Conservation (phyloP, 305 asterid genomes). For the Plantago coronopus region DNA sequence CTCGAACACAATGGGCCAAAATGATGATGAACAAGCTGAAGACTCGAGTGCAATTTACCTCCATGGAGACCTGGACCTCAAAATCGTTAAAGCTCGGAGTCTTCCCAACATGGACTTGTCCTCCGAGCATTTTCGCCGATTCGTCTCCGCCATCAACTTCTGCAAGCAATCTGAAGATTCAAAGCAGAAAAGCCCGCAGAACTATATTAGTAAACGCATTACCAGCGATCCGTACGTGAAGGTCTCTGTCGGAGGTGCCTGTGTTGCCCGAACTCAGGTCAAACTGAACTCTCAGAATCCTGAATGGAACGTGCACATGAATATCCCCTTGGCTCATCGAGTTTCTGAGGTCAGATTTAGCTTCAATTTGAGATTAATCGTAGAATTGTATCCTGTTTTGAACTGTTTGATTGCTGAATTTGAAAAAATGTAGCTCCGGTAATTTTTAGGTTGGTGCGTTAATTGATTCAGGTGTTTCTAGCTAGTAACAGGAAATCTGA, state of each 20-base stretch:
- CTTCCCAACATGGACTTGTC: slow-evolving; percentile 89
- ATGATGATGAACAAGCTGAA: slow-evolving; percentile 11
- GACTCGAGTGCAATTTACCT: slow-evolving; percentile 39
- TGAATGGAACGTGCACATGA: slow-evolving; percentile 73
- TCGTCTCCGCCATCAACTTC: slow-evolving; percentile 45
- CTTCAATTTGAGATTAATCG: neutral
- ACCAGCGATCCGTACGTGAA: slow-evolving; percentile 96
- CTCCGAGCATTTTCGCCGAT: slow-evolving; percentile 65
- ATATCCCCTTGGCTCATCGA: slow-evolving; percentile 79
- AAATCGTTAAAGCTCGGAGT: slow-evolving; percentile 66
- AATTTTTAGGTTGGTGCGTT: neutral
- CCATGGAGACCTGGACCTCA: slow-evolving; percentile 82
- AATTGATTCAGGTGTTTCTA: too few relatives aligned
- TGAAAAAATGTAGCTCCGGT: too few relatives aligned
- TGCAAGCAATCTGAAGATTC: slow-evolving; percentile 39
- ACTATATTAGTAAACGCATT: slow-evolving; percentile 32
- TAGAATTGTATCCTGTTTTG: neutral
- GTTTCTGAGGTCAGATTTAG: slow-evolving; percentile 42
- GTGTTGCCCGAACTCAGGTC: slow-evolving; percentile 82
- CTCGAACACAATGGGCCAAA: neutral
- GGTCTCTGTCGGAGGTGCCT: slow-evolving; percentile 69
- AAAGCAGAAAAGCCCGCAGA: too few relatives aligned
- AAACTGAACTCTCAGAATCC: slow-evolving; percentile 83
- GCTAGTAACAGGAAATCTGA: too few relatives aligned
- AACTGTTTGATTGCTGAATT: too few relatives aligned